Evolutionary conservation across 768 basidiomycete species (phyloP), one percentile per base, ranked within the genome.

Genomic region (Dacryopinax spathularia): DNA sequence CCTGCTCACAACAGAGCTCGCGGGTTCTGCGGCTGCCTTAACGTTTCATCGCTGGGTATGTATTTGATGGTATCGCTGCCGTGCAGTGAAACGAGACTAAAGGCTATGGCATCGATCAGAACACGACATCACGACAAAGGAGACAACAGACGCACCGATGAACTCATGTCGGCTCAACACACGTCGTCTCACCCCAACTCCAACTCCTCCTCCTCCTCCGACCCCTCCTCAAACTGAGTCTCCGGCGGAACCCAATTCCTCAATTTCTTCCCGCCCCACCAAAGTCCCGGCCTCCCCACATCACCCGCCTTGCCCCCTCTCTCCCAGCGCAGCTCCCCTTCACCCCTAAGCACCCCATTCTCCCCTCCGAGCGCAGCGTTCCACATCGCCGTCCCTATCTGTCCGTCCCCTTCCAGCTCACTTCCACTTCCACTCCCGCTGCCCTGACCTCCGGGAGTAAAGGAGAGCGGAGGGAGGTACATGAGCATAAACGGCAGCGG

Each of bases 401-500:
- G 66, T 65, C 5, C 67, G 34, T 63, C 37, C 9, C 34, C 33
- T 48, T 56, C 44, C 61, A 16, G 13, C 34, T 37, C 6, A 65
- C n/a, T 29, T 56, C 48, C 29, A 29, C 25, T 56, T 56, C 25
- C 48, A 18, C 48, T 29, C 29, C 25, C 29, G 20, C 48, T 56
- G 15, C 18, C 13, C 18, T 56, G 48, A 27, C 15, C 48, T 39
- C 34, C 33, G 34, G 62, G 39, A n/a, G n/a, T n/a, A n/a, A n/a
- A n/a, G 37, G 69, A 61, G 29, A 65, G 63, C 9, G 79, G 78
- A 1, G 91, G 91, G 1, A 96, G 73, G 66, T 94, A 85, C 1
- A 95, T 71, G 13, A 96, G 79, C 63, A 91, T 79, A 63, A 94
- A 81, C 0, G 93, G 93, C 13, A 91, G 79, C 0, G 81, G 78